Evolutionary conservation across 345 rosid species (phyloP).

Genomic region (Litchi chinensis): DNA sequence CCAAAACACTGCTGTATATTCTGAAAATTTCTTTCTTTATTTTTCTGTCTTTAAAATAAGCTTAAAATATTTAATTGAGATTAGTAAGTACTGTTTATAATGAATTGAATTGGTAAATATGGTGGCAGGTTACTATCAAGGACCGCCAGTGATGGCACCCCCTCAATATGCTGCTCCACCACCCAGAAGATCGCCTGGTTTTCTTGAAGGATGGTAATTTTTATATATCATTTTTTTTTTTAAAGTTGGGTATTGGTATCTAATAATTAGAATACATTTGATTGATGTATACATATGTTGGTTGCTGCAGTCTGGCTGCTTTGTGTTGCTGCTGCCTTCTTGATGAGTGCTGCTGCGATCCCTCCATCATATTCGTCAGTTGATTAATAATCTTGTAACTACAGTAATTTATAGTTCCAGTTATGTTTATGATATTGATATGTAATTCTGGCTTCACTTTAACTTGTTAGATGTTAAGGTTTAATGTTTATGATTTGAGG

Average conservation of each 20-base stretch:
- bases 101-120: neutral
- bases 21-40: no score
- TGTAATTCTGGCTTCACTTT: neutral
- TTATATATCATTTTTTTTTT: neutral
- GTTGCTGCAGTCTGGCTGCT: slow-evolving; percentile 56
- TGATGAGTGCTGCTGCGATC: slow-evolving; percentile 81
- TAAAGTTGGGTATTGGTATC: neutral
- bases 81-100: no score
- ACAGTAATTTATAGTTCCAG: neutral
- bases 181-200: slow-evolving; percentile 43
- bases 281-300: neutral
- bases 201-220: slow-evolving; percentile 62
- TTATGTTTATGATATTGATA: neutral
- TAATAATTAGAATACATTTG: neutral
- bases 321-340: slow-evolving; percentile 71
- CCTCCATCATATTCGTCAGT: slow-evolving; percentile 44
- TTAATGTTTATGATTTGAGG: no score
- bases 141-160: slow-evolving; percentile 67
- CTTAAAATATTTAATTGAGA: neutral
- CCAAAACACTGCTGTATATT: no score
- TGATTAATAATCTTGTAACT: neutral
- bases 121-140: slow-evolving; percentile 55
- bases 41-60: no score
- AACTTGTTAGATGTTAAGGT: neutral
- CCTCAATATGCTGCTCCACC: slow-evolving; percentile 61